Base-by-base conservation (phyloP, 2,329 filamentous ascomycete genomes). In the Ascochyta koolunga region DNA sequence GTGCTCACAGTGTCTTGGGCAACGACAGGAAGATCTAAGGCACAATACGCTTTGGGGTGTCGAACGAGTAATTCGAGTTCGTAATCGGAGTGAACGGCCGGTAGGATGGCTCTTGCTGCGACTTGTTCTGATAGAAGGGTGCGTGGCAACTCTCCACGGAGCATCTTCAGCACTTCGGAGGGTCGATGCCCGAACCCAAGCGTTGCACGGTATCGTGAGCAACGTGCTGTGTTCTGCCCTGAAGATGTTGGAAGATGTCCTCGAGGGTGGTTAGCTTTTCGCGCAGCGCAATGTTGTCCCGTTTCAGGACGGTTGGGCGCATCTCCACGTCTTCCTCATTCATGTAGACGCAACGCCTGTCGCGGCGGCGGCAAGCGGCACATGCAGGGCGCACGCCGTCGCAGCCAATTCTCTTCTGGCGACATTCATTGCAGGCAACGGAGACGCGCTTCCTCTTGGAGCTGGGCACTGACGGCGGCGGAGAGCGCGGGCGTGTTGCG, bases 371-470 rank as follows among this genome's bases (percentile, higher is more conserved):
- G 45, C 57, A 60, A 16, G 57, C 57, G 9, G 54, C 42, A 41
- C 57, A 60, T 11, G 42, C 37, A 9, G 57, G 54, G 4, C 46
- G 39, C 3, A 21, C 38, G 5, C 57, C 57, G 46, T 60, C 50
- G 47, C 57, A 60, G 16, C 57, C 54, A 7, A 56, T 57, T 29
- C 57, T 40, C 27, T 53, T 57, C 31, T 48, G 36, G 19, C 57
- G 54, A 27, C 57, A 60, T 15, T 46, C 42, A 40, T 60, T 56
- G 43, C 57, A 60, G 18, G 57, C 57, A 24, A 57, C 53, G 13
- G 57, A 41, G 13, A 52, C 54, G n/a, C 57, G 50, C 37, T 57
- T 57, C 37, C 57, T 52, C 27, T 60, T 60, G 22, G 44, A 46
- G 15, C 35, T 50, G 15, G 41, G 41, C 2, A 40, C 35, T 4